Evolutionary conservation across 2,329 filamentous ascomycete species (phyloP).

Genomic region (Botrytis porri): DNA sequence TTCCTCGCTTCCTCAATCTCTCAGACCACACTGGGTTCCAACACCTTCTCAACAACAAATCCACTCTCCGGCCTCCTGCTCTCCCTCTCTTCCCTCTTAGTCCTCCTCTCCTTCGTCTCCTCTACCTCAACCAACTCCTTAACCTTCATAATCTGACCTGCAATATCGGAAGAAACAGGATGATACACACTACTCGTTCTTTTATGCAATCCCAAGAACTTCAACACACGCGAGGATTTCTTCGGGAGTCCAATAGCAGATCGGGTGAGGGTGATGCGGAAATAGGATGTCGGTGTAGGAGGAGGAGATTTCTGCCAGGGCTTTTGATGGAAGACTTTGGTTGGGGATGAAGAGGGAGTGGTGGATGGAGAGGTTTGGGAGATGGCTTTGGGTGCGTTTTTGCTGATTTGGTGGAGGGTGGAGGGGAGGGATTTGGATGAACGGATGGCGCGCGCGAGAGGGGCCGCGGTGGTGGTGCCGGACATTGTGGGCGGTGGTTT

Average conservation of each 20-base stretch:
- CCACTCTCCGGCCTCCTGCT: constrained; percentile 64
- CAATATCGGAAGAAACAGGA: constrained; percentile 62
- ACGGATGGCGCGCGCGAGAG: background rate
- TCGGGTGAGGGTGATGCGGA: constrained; percentile 70
- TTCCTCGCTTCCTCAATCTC: background rate
- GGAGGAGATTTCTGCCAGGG: background rate
- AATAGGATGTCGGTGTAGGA: constrained; percentile 54
- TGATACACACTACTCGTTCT: constrained; percentile 73
- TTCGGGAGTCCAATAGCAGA: constrained; percentile 69
- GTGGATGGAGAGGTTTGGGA: background rate
- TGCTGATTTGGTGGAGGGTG: background rate
- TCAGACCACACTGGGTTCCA: constrained; percentile 9
- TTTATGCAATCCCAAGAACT: constrained; percentile 67
- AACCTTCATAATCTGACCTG: constrained; percentile 72
- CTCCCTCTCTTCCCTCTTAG: constrained; percentile 57
- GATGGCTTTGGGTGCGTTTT: background rate
- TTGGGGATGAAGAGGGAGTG: background rate
- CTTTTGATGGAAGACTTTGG: background rate
- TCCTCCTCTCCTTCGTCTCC: constrained; percentile 60
- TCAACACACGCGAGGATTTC: constrained; percentile 62
- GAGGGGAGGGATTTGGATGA: background rate
- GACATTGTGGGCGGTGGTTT: background rate
- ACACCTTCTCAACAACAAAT: constrained; percentile 60
- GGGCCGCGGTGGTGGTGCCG: background rate
- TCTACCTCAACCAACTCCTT: constrained; percentile 69